These are phyloP conservation scores for Xylaria sp. DNA, from an alignment of 2,329 filamentous ascomycete species.

Conservation along the genomic window DNA sequence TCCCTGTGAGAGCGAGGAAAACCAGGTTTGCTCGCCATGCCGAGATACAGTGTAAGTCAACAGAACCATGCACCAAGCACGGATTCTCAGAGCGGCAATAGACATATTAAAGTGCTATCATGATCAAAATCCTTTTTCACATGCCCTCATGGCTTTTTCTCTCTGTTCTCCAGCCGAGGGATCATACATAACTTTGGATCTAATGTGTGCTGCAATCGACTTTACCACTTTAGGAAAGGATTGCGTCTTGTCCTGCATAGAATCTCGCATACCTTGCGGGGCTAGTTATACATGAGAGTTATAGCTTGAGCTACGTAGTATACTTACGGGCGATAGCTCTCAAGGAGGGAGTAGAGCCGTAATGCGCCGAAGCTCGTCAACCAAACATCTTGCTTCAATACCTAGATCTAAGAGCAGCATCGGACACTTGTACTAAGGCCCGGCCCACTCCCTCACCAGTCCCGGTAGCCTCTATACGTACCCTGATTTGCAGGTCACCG, in stretches of 20 bases:
- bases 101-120: neutral
- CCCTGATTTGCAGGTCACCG: no score
- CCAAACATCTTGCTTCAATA: conserved; percentile 2
- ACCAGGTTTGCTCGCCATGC: neutral
- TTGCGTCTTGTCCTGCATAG: neutral
- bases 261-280: neutral
- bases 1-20: neutral
- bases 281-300: neutral
- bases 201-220: neutral
- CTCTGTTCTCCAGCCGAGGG: conserved; percentile 14
- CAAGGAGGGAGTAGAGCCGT: conserved; percentile 15
- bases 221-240: conserved; percentile 8
- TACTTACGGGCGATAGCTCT: neutral
- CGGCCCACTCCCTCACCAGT: neutral
- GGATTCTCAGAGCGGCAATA: neutral
- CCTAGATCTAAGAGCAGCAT: conserved; percentile 5
- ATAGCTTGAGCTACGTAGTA: neutral
- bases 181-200: conserved; percentile 7
- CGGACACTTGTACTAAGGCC: neutral
- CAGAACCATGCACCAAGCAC: neutral
- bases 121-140: conserved; percentile 12
- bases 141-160: conserved; percentile 1
- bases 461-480: no score
- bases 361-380: conserved; percentile 12
- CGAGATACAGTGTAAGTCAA: neutral